Percentiles rank a stretch among this genome's conserved stretches.
Evolutionary conservation across 306 rosid genomes (phyloP).

Genomic region (Lathyrus aphaca): DNA sequence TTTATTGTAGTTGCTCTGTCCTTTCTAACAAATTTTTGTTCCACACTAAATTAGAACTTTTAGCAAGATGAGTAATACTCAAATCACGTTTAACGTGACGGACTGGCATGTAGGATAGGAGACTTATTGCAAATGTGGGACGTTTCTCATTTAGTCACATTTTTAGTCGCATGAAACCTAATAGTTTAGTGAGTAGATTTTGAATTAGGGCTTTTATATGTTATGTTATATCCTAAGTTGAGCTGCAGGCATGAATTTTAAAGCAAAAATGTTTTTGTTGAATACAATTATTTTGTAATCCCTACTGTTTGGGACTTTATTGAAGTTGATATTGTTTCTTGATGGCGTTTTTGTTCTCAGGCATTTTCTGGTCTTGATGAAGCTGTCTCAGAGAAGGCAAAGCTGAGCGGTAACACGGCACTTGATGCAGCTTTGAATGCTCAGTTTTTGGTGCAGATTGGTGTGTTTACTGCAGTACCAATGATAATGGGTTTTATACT

Average conservation of each 20-base stretch:
- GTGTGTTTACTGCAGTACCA: conserved; percentile 92
- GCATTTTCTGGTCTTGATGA: conserved; percentile 92
- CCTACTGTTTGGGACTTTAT: conserved; percentile 2
- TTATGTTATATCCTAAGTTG: conserved; percentile 10
- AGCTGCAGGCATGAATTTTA: not conserved
- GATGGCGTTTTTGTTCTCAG: conserved; percentile 52
- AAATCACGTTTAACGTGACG: conserved; percentile 1
- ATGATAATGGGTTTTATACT: conserved; percentile 96
- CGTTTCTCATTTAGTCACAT: conserved; percentile 10
- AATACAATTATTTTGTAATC: conserved; percentile 15
- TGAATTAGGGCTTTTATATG: conserved; percentile 7
- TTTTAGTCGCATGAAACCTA: not conserved
- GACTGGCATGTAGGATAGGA: conserved; percentile 1
- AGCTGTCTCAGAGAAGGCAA: conserved; percentile 58
- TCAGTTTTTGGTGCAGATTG: conserved; percentile 95
- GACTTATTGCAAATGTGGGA: not conserved
- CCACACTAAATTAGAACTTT: not conserved
- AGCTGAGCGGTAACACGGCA: conserved; percentile 72
- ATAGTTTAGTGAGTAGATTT: conserved; percentile 1
- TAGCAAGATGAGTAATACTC: conserved; percentile 15
- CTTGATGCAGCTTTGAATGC: conserved; percentile 89
- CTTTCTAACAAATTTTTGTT: conserved; percentile 9
- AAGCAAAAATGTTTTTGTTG: conserved; percentile 23
- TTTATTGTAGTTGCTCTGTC: conserved; percentile 3
- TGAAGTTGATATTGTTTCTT: conserved; percentile 25